phyloP scores from a whole-genome alignment of 2,329 filamentous ascomycete genomes.

The Didymella pinodella region DNA sequence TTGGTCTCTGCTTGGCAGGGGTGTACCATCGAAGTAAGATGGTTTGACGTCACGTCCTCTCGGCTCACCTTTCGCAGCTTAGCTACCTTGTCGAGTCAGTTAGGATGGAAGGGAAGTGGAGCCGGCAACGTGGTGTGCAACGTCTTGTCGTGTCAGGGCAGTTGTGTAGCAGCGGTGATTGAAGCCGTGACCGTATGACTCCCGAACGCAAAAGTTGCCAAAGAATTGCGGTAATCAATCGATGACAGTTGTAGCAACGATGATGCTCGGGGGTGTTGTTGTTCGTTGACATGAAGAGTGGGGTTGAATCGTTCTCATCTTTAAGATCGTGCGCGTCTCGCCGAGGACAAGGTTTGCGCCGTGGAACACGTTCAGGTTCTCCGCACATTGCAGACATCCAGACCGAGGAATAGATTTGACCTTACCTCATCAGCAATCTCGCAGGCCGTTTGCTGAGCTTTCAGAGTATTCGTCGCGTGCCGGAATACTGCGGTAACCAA shows the following conservation, averaged over 20 bases:
- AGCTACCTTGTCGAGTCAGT: background rate
- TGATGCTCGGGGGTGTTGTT: slow-evolving; percentile 3
- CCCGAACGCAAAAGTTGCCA: background rate
- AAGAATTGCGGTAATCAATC: background rate
- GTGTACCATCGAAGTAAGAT: background rate
- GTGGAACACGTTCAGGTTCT: slow-evolving; percentile 8
- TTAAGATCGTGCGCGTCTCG: slow-evolving; percentile 2
- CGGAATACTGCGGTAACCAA: slow-evolving; percentile 13
- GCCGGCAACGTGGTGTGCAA: slow-evolving; percentile 13
- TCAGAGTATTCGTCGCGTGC: slow-evolving; percentile 24
- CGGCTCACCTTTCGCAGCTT: slow-evolving; percentile 2
- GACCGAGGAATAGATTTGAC: slow-evolving; percentile 15
- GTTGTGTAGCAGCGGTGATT: background rate
- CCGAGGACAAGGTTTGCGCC: slow-evolving; percentile 12
- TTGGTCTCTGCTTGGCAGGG: slow-evolving; percentile 16
- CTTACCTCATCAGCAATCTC: slow-evolving; percentile 19
- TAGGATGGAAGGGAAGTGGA: slow-evolving; percentile 12
- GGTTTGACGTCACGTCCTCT: slow-evolving; percentile 16
- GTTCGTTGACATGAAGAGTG: slow-evolving; percentile 1
- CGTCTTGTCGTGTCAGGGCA: background rate
- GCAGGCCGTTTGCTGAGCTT: slow-evolving; percentile 16
- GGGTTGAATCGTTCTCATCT: slow-evolving; percentile 1
- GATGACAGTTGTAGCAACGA: background rate
- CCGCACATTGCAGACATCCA: slow-evolving; percentile 13
- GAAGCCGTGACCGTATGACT: background rate